phyloP scores from a whole-genome alignment of 805 yeast species.

The Metschnikowia drakensbergensis region DNA sequence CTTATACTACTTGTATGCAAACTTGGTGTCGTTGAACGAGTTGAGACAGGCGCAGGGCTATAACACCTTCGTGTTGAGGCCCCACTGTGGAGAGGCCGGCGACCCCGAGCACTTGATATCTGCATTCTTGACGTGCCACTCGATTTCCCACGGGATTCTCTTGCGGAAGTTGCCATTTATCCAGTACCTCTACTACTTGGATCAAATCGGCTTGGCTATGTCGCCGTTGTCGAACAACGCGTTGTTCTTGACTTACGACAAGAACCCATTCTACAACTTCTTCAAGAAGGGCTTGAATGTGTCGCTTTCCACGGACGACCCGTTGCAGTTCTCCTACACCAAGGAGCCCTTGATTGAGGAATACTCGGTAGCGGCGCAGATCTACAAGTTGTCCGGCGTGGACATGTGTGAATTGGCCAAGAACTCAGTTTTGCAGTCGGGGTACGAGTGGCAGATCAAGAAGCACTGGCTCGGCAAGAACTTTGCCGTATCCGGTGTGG shows the following conservation, averaged over 20 bases:
- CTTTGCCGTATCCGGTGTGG: conserved; percentile 55
- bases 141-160: conserved; percentile 92
- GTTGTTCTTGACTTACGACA: conserved; percentile 89
- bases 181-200: conserved; percentile 88
- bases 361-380: conserved; percentile 97
- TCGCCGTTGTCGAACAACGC: conserved; percentile 97
- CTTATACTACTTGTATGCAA: conserved; percentile 82
- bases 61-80: conserved; percentile 91
- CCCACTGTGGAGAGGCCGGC: conserved; percentile 99
- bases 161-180: conserved; percentile 91
- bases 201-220: conserved; percentile 97
- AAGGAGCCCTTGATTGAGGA: conserved; percentile 97
- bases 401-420: conserved; percentile 97
- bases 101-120: conserved; percentile 95
- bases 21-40: conserved; percentile 78
- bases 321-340: conserved; percentile 94
- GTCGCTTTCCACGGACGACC: conserved; percentile 94
- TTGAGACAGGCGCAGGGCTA: conserved; percentile 73
- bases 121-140: conserved; percentile 84
- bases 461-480: conserved; percentile 87
- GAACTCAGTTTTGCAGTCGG: conserved; percentile 90
- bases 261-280: conserved; percentile 89
- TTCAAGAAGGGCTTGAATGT: conserved; percentile 93
- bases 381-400: conserved; percentile 87
- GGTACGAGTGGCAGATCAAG: conserved; percentile 84